Evolutionary conservation across 2,329 filamentous ascomycete species (phyloP), one percentile per base, ranked within the genome.

Genomic region (Sphaceloma murrayae): DNA sequence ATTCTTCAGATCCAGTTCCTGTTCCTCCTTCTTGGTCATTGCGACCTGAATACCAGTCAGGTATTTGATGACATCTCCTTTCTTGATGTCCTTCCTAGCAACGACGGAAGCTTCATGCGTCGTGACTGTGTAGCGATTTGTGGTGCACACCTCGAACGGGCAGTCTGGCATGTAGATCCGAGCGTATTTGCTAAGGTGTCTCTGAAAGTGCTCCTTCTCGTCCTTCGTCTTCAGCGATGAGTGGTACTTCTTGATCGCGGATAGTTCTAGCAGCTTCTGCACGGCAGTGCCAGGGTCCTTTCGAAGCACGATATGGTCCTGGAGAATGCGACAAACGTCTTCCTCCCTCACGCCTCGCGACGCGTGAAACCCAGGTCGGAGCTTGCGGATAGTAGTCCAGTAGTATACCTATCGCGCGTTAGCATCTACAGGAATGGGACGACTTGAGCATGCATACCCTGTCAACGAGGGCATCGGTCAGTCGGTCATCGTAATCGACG

Each of bases 401-500:
- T 91, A 98, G 64, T 85, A 95, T 7, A 86, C 82, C 89, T 95
- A n/a, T n/a, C n/a, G n/a, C n/a, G n/a, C n/a, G n/a, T n/a, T n/a
- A n/a, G n/a, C n/a, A n/a, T n/a, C n/a, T n/a, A n/a, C n/a, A n/a
- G n/a, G n/a, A n/a, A n/a, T n/a, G n/a, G n/a, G n/a, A n/a, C n/a
- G 13, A 30, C 21, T 33, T 36, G 46, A 30, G 74, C 83, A 66
- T 24, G 29, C 42, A 29, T 36, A 95, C 89, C 67, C 89, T 86
- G 65, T 98, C 91, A 49, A 98, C 80, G 43, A 98, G 78, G 53
- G 85, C 84, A 73, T 98, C 91, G 5, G 91, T 98, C 50, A 94
- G 72, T 52, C 96, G 80, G 64, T 98, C 91, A 67, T 98, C 91
- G 68, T 96, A 96, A 39, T 82, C 82, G 22, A 87, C 82, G 56